Evolutionary conservation across 305 asterid genomes (phyloP).

Genomic region (Solanum hybrid): DNA sequence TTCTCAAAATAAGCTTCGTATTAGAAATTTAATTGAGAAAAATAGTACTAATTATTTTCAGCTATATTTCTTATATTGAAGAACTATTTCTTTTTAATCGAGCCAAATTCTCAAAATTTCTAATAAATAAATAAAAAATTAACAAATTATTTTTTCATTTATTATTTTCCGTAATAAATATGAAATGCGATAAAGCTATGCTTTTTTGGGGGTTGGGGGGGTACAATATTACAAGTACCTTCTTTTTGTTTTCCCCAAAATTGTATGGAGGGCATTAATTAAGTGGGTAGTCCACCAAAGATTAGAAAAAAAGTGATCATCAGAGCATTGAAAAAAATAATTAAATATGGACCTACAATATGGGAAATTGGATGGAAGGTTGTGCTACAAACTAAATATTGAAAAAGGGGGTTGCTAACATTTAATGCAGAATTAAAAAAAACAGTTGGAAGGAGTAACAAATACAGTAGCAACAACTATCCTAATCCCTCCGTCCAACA

Average conservation of each 20-base stretch:
- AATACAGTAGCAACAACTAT: background rate
- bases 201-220: background rate
- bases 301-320: background rate
- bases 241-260: background rate
- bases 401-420: background rate
- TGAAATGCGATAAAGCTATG: too few species aligned
- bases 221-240: background rate
- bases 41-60: background rate
- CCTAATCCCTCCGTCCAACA: too few species aligned
- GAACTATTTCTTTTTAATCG: too few species aligned
- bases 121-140: too few species aligned
- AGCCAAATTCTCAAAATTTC: too few species aligned
- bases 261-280: background rate
- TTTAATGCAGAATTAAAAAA: background rate
- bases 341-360: background rate
- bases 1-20: background rate
- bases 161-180: too few species aligned
- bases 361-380: background rate
- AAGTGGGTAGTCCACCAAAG: background rate
- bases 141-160: too few species aligned
- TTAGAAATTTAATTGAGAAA: background rate
- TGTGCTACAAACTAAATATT: background rate
- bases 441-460: conserved; percentile 11
- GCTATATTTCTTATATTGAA: background rate
- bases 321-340: background rate